Evolutionary conservation across 2,329 filamentous ascomycete species (phyloP).

Genomic region (Tolypocladium inflatum): DNA sequence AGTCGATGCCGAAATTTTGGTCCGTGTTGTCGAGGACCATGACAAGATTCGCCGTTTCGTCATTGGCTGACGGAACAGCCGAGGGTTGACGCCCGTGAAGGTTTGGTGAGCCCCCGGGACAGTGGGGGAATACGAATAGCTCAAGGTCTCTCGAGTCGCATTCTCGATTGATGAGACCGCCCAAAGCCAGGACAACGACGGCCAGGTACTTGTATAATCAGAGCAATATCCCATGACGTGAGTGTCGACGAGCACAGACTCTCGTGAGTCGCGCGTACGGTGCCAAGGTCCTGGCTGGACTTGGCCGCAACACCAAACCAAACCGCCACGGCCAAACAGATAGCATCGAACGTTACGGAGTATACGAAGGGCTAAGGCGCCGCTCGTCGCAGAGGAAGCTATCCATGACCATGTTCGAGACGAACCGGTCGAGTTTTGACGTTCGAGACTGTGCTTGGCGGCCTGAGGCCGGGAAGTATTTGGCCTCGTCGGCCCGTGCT

Average conservation of each 20-base stretch:
- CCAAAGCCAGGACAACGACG: neutral
- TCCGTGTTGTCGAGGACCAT: no score
- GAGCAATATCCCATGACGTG: neutral
- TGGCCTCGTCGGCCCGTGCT: neutral
- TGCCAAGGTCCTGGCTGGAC: neutral
- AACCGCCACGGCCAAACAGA: no score
- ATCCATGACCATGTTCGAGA: neutral
- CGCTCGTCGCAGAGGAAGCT: no score
- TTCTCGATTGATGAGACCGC: neutral
- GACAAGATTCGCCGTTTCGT: no score
- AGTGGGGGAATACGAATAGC: neutral
- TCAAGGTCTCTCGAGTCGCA: neutral
- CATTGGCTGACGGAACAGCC: neutral
- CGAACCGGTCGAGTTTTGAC: neutral
- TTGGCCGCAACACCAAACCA: neutral
- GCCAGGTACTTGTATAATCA: neutral
- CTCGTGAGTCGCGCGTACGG: neutral
- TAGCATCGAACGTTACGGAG: no score
- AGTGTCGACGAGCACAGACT: neutral
- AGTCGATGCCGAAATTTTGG: no score
- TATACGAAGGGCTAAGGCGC: neutral
- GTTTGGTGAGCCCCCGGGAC: neutral
- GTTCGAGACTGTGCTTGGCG: neutral
- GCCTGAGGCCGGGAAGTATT: neutral
- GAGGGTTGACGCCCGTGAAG: no score